Evolutionary conservation across 495 filamentous ascomycete genomes (phyloP), one percentile per base, ranked within the genome.

Genomic region (Friedmanniomyces endolithicus): DNA sequence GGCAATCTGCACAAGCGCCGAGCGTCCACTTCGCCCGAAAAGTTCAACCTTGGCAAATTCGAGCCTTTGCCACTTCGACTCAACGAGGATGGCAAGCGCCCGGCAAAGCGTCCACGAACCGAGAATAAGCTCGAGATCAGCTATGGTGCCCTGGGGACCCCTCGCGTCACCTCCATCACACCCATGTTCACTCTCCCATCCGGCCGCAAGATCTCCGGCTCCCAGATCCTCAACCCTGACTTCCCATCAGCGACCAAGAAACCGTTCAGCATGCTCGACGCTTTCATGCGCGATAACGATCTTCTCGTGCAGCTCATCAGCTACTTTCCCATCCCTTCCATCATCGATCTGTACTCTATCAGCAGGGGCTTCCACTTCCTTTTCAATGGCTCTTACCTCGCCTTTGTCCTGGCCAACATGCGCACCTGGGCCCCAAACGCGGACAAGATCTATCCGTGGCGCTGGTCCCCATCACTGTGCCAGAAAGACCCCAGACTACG

Each of bases 331-430:
- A 60, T 77, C 2, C 53, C 67, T 4, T 73, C 78, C 40, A 64
- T 85, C 14, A 43, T 83, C 50, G 68, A 66, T 17, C 71, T 86
- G 17, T 82, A 81, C 66, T 64, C 75, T 58, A 74, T 80, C 50
- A 77, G 73, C 56, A 76, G 72, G 50, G 61, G 68, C 37, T 84
- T 84, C 65, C 74, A 84, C 62, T 39, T 58, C 11, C 66, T 75
- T 41, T 55, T 82, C 57, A 75, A 80, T 54, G 40, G 52, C 24
- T 59, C 77, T 61, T 62, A 64, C 48, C 66, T 64, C 1, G 63
- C 64, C 9, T 58, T 75, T 55, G 70, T 79, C 23, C 63, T 76
- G 48, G 52, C 66, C 23, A 70, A 70, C 55, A 67, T 69, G 48
- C 59, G 70, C 33, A 35, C 56, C 47, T 70, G 72, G 55, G 74